Evolutionary conservation across 108 stramenopile species (phyloP), one percentile per base, ranked within the genome.

Genomic region (Skeletonema menzelii): DNA sequence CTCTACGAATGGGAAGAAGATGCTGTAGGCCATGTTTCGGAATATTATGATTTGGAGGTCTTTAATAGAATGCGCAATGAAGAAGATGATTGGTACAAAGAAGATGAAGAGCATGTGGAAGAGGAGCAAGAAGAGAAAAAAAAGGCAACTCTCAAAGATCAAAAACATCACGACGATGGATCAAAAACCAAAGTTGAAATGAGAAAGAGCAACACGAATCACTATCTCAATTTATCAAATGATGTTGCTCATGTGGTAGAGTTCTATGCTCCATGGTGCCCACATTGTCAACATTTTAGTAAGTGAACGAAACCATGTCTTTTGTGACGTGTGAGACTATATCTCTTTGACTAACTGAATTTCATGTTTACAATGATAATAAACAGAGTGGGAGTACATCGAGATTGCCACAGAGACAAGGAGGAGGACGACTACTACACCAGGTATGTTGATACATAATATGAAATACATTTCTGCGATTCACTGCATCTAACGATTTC

Each of bases 221-320:
- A 57, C 26, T 69, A 59, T 28, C 38, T 69, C 53, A 69, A 69
- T 13, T 69, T 69, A 40, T 38, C 67, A 37, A 38, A 34, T 38
- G 67, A 69, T 58, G 56, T 28, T 69, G 56, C 57, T 22, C 67
- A 69, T 44, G 56, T 69, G 0, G 67, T 69, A 14, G 67, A 79
- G 26, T 83, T 83, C 60, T 83, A 83, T 58, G 37, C 40, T 3
- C 77, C 82, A 0, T 83, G 82, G 82, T 74, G 47, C 20, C 60
- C 60, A 3, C 81, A 82, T 26, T 82, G 81, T 59, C 75, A 60
- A 24, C 34, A 78, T 53, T 73, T 49, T 72, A 79, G 35, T 37
- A 37, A 37, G 35, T 37, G 35, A 37, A 37, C 35, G 12, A 37
- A 11, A 32, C 7, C 11, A 0, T 37, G 0, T 37, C 35, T 37